Percentiles rank a stretch among this genome's conserved stretches.
Conservation (phyloP, 768 basidiomycete genomes). For the Daedaleopsis sinensis region DNA sequence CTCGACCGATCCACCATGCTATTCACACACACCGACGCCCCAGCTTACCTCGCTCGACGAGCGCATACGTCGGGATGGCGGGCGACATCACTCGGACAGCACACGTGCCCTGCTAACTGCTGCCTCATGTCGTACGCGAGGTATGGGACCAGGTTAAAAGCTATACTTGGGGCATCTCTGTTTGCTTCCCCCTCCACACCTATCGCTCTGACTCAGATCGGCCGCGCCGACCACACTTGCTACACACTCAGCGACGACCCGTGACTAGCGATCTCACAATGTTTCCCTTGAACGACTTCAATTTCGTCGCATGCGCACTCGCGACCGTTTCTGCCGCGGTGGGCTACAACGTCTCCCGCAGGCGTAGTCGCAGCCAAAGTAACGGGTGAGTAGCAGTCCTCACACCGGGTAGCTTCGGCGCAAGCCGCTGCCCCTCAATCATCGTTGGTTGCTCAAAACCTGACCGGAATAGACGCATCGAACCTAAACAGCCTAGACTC, state of each 20-base stretch:
- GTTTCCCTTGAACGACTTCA: slow-evolving; percentile 31
- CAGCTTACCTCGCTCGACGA: neutral
- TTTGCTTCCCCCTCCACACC: slow-evolving; percentile 8
- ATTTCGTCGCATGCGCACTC: slow-evolving; percentile 29
- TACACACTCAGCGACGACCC: neutral
- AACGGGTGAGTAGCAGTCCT: slow-evolving; percentile 11
- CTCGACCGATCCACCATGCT: neutral
- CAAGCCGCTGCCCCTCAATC: too few relatives aligned
- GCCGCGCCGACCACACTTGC: neutral
- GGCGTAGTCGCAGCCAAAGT: slow-evolving; percentile 8
- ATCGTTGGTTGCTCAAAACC: too few relatives aligned
- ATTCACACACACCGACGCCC: neutral
- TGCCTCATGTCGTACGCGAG: slow-evolving; percentile 23
- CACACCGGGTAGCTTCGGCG: too few relatives aligned
- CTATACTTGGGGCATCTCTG: neutral
- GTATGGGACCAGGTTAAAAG: slow-evolving; percentile 13
- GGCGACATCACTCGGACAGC: slow-evolving; percentile 3
- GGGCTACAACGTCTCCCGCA: slow-evolving; percentile 26
- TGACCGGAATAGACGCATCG: neutral
- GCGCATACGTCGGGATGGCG: neutral
- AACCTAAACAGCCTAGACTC: slow-evolving; percentile 5
- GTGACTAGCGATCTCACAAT: slow-evolving; percentile 10
- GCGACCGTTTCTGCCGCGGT: slow-evolving; percentile 32
- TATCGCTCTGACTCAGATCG: slow-evolving; percentile 10
- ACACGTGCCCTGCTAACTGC: slow-evolving; percentile 23